Evolutionary conservation across 306 rosid species (phyloP).

Genomic region (Cicer chorassanicum): DNA sequence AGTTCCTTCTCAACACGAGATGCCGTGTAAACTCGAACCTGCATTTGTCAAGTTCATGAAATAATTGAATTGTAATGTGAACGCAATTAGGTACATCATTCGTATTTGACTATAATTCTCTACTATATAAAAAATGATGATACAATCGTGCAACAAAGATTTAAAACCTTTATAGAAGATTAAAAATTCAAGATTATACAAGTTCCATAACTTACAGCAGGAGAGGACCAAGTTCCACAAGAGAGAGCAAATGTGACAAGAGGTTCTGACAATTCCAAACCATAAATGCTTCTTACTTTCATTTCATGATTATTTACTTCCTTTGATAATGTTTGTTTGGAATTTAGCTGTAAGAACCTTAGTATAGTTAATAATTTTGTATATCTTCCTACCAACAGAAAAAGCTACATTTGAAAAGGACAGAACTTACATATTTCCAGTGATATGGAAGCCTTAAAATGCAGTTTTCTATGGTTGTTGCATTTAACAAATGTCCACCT

Average conservation of each 20-base stretch:
- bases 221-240: constrained; percentile 98
- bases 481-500: constrained; percentile 76
- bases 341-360: constrained; percentile 35
- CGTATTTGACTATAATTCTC: neutral
- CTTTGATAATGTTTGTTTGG: constrained; percentile 64
- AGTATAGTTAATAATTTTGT: constrained; percentile 9
- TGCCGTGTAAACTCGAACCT: constrained; percentile 93
- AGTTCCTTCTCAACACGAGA: constrained; percentile 79
- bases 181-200: neutral
- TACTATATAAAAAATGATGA: neutral
- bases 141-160: neutral
- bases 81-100: neutral
- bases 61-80: neutral
- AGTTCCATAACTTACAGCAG: constrained; percentile 71
- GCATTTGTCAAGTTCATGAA: constrained; percentile 41
- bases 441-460: constrained; percentile 91
- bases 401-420: constrained; percentile 45
- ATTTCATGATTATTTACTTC: constrained; percentile 70
- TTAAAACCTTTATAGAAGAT: neutral
- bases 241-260: constrained; percentile 92
- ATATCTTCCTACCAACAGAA: constrained; percentile 22
- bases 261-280: constrained; percentile 90
- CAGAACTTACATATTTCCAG: constrained; percentile 82
- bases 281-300: constrained; percentile 69
- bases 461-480: constrained; percentile 86